Evolutionary conservation across 176 grass and related monocot species (phyloP).

Genomic region (Pontederia paniculata): DNA sequence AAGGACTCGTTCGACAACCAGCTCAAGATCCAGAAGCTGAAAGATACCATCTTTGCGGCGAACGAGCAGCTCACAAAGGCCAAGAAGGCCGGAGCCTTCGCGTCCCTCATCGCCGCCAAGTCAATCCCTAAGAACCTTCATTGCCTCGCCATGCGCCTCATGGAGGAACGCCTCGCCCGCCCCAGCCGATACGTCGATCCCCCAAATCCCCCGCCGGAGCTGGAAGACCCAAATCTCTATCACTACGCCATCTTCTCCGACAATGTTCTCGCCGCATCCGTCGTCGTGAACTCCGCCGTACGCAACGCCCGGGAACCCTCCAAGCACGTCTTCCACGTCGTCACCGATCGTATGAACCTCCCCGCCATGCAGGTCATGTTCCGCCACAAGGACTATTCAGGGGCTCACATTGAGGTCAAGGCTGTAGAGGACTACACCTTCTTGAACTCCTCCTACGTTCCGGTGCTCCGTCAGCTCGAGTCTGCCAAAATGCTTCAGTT

Average conservation of each 20-base stretch:
- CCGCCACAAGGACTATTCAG: constrained; percentile 59
- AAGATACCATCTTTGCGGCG: constrained; percentile 82
- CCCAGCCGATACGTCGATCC: constrained; percentile 60
- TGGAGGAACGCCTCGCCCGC: constrained; percentile 64
- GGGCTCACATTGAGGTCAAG: constrained; percentile 84
- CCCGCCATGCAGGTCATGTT: constrained; percentile 99
- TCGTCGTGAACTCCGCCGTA: constrained; percentile 83
- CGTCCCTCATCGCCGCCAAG: constrained; percentile 92
- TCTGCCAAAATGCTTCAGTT: constrained; percentile 89
- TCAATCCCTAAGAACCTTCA: constrained; percentile 93
- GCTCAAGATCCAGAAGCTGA: constrained; percentile 97
- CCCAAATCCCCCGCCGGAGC: constrained; percentile 26
- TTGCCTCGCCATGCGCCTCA: constrained; percentile 93
- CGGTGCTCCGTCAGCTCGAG: constrained; percentile 89
- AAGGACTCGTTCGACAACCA: constrained; percentile 93
- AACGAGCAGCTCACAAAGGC: constrained; percentile 84
- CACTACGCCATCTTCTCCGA: constrained; percentile 99
- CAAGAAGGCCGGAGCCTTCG: constrained; percentile 90
- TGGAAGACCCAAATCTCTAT: constrained; percentile 67
- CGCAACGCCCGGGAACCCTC: constrained; percentile 60
- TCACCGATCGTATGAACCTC: constrained; percentile 98
- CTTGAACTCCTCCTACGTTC: constrained; percentile 93
- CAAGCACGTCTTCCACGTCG: constrained; percentile 87
- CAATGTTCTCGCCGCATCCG: constrained; percentile 91
- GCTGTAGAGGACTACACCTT: constrained; percentile 91